phyloP scores from a whole-genome alignment of 148 eudicot genomes.

The Salicornia ramosissima region DNA sequence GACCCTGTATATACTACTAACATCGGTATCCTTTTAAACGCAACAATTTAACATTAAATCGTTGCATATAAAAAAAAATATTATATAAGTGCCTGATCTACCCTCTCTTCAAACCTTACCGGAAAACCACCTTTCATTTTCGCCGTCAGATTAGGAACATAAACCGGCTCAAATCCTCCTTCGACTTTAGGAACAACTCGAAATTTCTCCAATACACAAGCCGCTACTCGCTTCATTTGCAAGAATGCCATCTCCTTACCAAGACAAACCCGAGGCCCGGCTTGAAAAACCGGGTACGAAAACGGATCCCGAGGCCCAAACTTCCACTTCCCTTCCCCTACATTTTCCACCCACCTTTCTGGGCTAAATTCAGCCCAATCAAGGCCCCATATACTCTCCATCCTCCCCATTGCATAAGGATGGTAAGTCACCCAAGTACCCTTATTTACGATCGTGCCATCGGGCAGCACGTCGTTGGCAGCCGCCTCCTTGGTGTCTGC shows the following conservation, averaged over 20 bases:
- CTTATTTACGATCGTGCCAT: constrained; percentile 40
- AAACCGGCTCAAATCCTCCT: constrained; percentile 39
- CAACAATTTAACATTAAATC: too few relatives aligned
- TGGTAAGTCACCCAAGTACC: constrained; percentile 41
- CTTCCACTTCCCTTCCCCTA: constrained; percentile 21
- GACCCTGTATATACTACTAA: too few relatives aligned
- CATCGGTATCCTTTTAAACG: too few relatives aligned
- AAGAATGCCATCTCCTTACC: constrained; percentile 56
- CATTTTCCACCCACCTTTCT: constrained; percentile 35
- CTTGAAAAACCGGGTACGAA: constrained; percentile 48
- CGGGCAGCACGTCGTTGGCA: constrained; percentile 34
- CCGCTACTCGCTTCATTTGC: constrained; percentile 53
- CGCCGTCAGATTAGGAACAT: constrained; percentile 26
- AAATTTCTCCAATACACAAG: constrained; percentile 39
- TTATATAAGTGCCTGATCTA: too few relatives aligned
- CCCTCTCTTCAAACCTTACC: constrained; percentile 25
- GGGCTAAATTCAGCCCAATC: constrained; percentile 42
- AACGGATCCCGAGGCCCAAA: constrained; percentile 34
- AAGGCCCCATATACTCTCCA: constrained; percentile 45
- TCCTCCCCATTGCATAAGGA: constrained; percentile 53
- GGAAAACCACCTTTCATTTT: constrained; percentile 45
- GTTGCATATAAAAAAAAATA: too few relatives aligned
- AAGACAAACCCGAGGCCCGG: constrained; percentile 52
- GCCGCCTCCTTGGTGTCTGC: constrained; percentile 33
- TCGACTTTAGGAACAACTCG: constrained; percentile 36